Conservation (phyloP, 305 asterid genomes). For the Fraxinus greggii region DNA sequence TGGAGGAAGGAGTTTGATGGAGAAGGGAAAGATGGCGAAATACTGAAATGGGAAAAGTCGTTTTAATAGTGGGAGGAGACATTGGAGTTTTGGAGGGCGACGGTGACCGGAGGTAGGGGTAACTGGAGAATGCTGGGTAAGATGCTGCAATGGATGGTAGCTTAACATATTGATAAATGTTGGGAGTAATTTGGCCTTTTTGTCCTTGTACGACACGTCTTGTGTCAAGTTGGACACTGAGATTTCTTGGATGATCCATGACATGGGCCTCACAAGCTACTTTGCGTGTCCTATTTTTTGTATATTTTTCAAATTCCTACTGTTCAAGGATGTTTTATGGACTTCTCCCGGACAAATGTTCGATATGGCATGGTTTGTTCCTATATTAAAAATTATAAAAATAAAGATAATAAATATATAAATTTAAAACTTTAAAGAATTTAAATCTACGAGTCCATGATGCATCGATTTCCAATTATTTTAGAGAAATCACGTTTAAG, state of each 20-base stretch:
- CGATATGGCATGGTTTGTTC: background rate
- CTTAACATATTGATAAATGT: background rate
- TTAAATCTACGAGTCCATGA: background rate
- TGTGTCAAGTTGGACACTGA: background rate
- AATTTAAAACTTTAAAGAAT: background rate
- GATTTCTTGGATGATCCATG: background rate
- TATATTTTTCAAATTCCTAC: background rate
- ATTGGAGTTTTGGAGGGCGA: background rate
- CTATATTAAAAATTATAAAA: no score
- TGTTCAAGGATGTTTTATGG: background rate
- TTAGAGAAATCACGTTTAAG: background rate
- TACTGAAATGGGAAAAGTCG: background rate
- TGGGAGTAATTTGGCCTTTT: background rate
- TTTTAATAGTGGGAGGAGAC: background rate
- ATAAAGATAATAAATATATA: background rate
- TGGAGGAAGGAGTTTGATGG: background rate
- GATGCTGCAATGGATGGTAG: background rate
- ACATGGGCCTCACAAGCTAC: background rate
- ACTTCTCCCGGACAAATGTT: background rate
- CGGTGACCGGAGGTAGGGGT: background rate
- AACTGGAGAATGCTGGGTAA: background rate
- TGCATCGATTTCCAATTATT: background rate
- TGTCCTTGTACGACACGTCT: background rate
- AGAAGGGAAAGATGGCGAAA: background rate
- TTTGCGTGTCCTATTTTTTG: no score